Evolutionary conservation across 2,329 filamentous ascomycete species (phyloP).

Genomic region (Aspergillus sp.): DNA sequence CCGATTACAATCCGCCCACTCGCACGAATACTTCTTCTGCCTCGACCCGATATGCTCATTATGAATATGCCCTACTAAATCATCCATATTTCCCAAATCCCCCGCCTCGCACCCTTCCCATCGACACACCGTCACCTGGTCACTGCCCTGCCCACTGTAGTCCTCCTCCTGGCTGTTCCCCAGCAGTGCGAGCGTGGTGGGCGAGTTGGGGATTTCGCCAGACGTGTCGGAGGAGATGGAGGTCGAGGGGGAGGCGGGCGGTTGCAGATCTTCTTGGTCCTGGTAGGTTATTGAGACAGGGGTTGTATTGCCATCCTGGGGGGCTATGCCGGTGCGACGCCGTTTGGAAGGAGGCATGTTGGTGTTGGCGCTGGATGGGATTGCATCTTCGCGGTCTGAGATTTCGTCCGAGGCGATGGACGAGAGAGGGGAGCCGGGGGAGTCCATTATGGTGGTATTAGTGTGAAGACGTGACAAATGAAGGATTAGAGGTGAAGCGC

Average conservation of each 20-base stretch:
- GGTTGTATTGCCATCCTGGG: slow-evolving; percentile 43
- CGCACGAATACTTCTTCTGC: slow-evolving; percentile 96
- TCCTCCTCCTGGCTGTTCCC: slow-evolving; percentile 45
- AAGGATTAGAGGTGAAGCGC: neutral
- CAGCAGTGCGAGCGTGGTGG: slow-evolving; percentile 42
- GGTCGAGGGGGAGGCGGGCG: slow-evolving; percentile 47
- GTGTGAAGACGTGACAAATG: neutral
- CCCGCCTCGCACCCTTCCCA: slow-evolving; percentile 70
- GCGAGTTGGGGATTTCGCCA: slow-evolving; percentile 71
- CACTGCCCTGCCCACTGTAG: slow-evolving; percentile 63
- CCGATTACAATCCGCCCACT: slow-evolving; percentile 83
- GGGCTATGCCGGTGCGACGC: slow-evolving; percentile 38
- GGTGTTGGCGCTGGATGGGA: slow-evolving; percentile 35
- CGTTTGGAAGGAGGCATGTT: slow-evolving; percentile 44
- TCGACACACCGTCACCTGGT: slow-evolving; percentile 69
- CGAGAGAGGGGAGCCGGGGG: slow-evolving; percentile 58
- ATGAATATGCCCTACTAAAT: slow-evolving; percentile 75
- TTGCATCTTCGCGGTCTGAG: slow-evolving; percentile 48
- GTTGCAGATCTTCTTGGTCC: slow-evolving; percentile 33
- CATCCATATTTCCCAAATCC: slow-evolving; percentile 74
- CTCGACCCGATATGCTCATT: slow-evolving; percentile 88
- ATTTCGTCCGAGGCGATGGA: slow-evolving; percentile 59
- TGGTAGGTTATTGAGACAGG: slow-evolving; percentile 40
- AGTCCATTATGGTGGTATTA: slow-evolving; percentile 36
- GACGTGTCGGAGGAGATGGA: slow-evolving; percentile 88